phyloP scores from a whole-genome alignment of 106 monocot genomes.

The Vanilla planifolia region DNA sequence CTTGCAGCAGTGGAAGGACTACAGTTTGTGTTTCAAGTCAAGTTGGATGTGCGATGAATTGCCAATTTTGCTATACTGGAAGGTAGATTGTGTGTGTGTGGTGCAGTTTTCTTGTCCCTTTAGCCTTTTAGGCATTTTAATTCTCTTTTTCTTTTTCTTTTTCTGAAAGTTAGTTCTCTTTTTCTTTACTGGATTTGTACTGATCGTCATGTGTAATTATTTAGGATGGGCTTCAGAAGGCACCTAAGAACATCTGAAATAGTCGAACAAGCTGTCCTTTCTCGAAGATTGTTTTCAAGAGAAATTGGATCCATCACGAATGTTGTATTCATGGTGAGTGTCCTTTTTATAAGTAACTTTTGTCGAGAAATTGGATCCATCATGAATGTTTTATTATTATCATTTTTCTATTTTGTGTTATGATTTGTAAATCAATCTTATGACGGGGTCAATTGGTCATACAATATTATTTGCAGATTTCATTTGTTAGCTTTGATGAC shows the following conservation, averaged over 20 bases:
- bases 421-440: too few species aligned
- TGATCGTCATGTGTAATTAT: constrained; percentile 7
- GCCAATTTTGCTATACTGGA: constrained; percentile 97
- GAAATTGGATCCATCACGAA: constrained; percentile 87
- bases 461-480: too few species aligned
- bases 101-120: background rate
- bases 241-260: constrained; percentile 87
- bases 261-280: constrained; percentile 92
- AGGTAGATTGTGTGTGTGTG: constrained; percentile 27
- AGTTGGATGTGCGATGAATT: constrained; percentile 99
- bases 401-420: too few species aligned
- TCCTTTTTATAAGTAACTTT: too few species aligned
- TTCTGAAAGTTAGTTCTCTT: background rate
- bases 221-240: constrained; percentile 90
- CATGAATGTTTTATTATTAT: background rate
- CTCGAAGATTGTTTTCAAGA: constrained; percentile 65
- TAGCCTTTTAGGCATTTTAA: background rate
- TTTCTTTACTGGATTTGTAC: background rate
- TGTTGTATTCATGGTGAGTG: constrained; percentile 95
- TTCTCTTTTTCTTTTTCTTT: background rate
- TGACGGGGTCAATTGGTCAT: too few species aligned
- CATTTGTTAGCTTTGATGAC: too few species aligned
- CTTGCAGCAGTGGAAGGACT: constrained; percentile 64
- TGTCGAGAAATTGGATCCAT: too few species aligned
- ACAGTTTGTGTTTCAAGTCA: constrained; percentile 98